Conservation (phyloP, 177 flowering plant genomes). For the Vitis hybrid region DNA sequence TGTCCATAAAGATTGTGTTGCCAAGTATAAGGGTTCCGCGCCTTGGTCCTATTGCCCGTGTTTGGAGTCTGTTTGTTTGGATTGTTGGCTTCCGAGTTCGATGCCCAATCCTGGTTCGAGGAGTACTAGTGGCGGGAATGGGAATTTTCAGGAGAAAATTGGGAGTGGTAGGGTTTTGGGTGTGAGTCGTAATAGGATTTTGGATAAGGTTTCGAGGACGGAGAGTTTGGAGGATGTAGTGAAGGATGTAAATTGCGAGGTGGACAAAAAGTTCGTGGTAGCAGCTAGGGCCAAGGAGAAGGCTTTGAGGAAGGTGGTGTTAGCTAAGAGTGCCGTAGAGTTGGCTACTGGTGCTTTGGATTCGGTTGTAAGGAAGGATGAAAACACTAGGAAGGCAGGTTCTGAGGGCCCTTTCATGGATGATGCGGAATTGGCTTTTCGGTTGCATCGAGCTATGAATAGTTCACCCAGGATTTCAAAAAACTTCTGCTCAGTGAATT, state of each 20-base stretch:
- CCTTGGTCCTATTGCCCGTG: conserved; percentile 30
- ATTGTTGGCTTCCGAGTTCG: conserved; percentile 70
- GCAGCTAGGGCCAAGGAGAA: conserved; percentile 33
- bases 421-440: conserved; percentile 47
- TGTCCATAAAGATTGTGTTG: conserved; percentile 46
- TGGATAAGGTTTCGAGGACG: neutral
- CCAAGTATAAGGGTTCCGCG: conserved; percentile 16
- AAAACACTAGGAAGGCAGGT: neutral
- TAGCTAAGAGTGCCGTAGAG: conserved; percentile 36
- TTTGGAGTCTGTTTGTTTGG: conserved; percentile 44
- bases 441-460: conserved; percentile 51
- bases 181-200: too few relatives aligned
- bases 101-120: conserved; percentile 19
- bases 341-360: conserved; percentile 31
- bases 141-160: neutral
- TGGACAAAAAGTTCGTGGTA: conserved; percentile 27
- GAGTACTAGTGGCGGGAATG: conserved; percentile 14
- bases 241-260: conserved; percentile 32
- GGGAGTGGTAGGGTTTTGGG: conserved; percentile 16
- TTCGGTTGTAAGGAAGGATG: conserved; percentile 19
- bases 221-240: conserved; percentile 25
- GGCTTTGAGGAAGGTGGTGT: conserved; percentile 32
- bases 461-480: conserved; percentile 51
- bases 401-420: conserved; percentile 16
- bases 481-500: conserved; percentile 21